phyloP scores from a whole-genome alignment of 129 eudicot species.

The Tagetes patula region DNA sequence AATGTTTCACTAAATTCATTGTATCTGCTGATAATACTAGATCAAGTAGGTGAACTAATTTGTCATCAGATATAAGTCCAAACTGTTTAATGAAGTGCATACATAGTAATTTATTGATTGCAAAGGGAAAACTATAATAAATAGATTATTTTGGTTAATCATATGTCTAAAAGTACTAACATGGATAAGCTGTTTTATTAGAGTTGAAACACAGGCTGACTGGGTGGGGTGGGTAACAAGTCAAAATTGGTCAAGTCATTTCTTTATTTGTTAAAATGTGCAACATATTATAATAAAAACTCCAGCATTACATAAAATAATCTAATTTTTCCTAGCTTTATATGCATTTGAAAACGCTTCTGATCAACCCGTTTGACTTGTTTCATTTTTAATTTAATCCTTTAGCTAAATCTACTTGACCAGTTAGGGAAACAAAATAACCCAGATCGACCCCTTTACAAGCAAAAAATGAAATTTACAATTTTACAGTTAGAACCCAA shows the following conservation, averaged over 20 bases:
- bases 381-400: neutral
- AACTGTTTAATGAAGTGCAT: slow-evolving; percentile 48
- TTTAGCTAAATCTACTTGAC: neutral
- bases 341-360: neutral
- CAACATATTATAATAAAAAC: neutral
- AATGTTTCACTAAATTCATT: slow-evolving; percentile 79
- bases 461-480: too few species aligned
- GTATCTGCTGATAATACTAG: slow-evolving; percentile 98
- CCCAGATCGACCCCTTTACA: neutral
- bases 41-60: slow-evolving; percentile 91
- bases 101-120: neutral
- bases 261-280: neutral
- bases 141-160: neutral
- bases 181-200: neutral
- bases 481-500: too few species aligned
- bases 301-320: neutral
- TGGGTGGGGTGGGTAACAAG: neutral
- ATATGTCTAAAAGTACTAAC: too few species aligned
- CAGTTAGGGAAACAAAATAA: neutral
- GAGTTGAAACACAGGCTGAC: neutral
- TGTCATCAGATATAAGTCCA: slow-evolving; percentile 95
- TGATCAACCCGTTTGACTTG: neutral
- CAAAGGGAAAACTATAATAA: neutral
- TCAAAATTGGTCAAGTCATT: neutral
- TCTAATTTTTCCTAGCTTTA: neutral